Conservation (phyloP, 2,329 filamentous ascomycete species). For the Aspergillus fischeri region DNA sequence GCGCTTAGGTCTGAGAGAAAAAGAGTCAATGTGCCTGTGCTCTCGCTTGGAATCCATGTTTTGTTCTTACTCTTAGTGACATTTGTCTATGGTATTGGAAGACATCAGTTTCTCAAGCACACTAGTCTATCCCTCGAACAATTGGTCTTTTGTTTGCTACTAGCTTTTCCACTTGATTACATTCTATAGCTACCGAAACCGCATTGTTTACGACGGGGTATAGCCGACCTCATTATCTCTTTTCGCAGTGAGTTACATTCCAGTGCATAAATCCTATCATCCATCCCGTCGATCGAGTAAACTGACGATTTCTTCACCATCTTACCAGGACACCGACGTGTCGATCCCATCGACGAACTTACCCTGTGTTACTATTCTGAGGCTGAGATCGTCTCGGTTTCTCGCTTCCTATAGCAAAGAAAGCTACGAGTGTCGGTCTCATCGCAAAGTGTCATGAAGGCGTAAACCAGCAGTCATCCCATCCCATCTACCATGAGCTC, state of each 20-base stretch:
- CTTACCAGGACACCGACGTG: not conserved
- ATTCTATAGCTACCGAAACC: not conserved
- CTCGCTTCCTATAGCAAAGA: not conserved
- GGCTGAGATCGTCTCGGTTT: constrained; percentile 2
- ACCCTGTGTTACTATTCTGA: not conserved
- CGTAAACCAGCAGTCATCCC: not conserved
- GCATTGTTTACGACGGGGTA: not conserved
- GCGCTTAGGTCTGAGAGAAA: not conserved
- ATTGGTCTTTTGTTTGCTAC: not conserved
- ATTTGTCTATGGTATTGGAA: not conserved
- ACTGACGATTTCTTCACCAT: not conserved
- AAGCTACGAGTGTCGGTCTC: not conserved
- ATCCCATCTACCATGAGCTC: constrained; percentile 14
- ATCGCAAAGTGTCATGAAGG: not conserved
- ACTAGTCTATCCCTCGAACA: not conserved
- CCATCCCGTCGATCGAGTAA: not conserved
- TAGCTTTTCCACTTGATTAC: not conserved
- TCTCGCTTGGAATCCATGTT: not conserved
- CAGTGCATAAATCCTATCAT: not conserved
- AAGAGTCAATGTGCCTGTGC: not conserved
- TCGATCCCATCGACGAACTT: not conserved
- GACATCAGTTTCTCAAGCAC: not conserved
- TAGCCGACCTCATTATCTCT: not conserved
- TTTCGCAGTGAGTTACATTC: not conserved
- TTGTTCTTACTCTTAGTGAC: not conserved